phyloP scores from a whole-genome alignment of 805 yeast species.

The Debaryomyces tyrocola region DNA sequence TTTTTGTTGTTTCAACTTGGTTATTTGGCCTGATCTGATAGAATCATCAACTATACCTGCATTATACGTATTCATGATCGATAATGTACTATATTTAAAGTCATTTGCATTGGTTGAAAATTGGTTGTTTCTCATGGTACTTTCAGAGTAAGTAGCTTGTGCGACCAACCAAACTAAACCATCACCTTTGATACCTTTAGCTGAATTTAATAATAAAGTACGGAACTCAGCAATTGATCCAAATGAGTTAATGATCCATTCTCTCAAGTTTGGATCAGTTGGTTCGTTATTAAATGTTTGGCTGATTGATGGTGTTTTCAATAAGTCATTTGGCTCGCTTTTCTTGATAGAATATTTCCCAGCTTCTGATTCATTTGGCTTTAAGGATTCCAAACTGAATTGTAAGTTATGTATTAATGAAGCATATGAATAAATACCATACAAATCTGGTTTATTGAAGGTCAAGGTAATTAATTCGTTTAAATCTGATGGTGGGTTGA shows the following conservation, averaged over 20 bases:
- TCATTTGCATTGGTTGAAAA: conserved; percentile 13
- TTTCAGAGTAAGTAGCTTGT: conserved; percentile 36
- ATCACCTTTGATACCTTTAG: conserved; percentile 75
- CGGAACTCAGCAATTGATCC: conserved; percentile 79
- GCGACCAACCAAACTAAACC: conserved; percentile 92
- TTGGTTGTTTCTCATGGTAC: conserved; percentile 17
- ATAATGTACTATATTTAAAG: conserved; percentile 45
- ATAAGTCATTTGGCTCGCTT: conserved; percentile 30
- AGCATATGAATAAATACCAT: conserved; percentile 44
- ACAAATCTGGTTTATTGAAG: conserved; percentile 46
- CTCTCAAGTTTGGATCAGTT: conserved; percentile 32
- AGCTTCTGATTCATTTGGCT: conserved; percentile 21
- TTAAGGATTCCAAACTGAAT: conserved; percentile 48
- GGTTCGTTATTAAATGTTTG: conserved; percentile 36
- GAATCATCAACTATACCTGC: conserved; percentile 80
- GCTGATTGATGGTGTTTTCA: conserved; percentile 45
- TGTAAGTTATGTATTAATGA: conserved; percentile 49
- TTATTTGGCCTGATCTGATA: conserved; percentile 51
- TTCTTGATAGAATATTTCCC: conserved; percentile 11
- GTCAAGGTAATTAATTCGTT: conserved; percentile 39
- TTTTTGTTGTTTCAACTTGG: conserved; percentile 39
- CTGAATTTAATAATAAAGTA: conserved; percentile 66
- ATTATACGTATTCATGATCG: conserved; percentile 80
- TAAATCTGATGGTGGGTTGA: conserved; percentile 26
- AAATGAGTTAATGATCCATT: conserved; percentile 60